Base-by-base conservation (phyloP, 768 basidiomycete genomes). In the Suillus paluster region DNA sequence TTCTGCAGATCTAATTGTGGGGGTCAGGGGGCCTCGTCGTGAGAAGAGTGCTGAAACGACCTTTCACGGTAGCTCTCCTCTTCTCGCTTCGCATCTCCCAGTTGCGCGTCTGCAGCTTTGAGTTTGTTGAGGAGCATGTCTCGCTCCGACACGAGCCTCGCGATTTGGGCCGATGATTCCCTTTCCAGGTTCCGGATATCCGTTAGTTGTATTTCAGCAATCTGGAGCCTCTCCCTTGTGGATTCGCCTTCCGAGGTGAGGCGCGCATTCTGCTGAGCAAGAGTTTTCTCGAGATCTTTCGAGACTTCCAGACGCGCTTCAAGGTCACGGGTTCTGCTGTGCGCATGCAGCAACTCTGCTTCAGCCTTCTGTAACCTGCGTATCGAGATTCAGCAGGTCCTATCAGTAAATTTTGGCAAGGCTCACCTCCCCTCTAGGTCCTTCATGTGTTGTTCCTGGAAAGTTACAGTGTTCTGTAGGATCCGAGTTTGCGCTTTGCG, bases 361-460 rank as follows among this genome's bases (percentile, higher is more conserved):
- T 73, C 68, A 11, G 65, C 64, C 42, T 61, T 70, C 56, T 39
- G 66, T 73, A 50, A 41, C 57, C 49, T 39, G 23, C 21, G 34
- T 25, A 21, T 36, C 11, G 39, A 27, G 57, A 50, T 58, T 68
- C 42, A 73, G 62, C 60, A 49, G 61, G 55, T 27, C 23, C 27
- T 17, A 36, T 21, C 10, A 1, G 21, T 8, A 30, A 49, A 59
- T 8, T 23, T 52, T 33, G 42, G 36, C 30, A 44, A 52, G 14
- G 36, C 42, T 46, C 70, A 75, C 73, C 70, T 72, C 49, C 64
- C 57, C 60, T 76, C 73, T 44, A 70, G 45, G 21, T 55, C 60
- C 49, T 67, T 71, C 44, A 67, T 46, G n/a, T 67, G 69, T 25
- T 61, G 70, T 63, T 75, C 73, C 46, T 76, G 73, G 57, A 71